phyloP scores from a whole-genome alignment of 2,329 filamentous ascomycete genomes.

The Clonostachys rosea region DNA sequence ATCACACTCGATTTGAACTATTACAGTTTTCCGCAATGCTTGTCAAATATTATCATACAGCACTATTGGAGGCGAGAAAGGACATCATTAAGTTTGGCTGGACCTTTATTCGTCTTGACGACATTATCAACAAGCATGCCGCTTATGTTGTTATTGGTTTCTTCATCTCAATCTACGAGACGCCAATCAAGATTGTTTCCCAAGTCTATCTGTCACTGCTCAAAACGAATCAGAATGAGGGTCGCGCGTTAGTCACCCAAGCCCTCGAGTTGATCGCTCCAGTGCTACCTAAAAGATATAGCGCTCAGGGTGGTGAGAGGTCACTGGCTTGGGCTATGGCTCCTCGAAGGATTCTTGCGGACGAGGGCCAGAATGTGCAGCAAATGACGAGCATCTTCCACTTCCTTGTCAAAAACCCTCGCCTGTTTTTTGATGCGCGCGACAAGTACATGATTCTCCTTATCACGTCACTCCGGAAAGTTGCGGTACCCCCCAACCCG shows the following conservation, averaged over 20 bases:
- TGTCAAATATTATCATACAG: constrained; percentile 88
- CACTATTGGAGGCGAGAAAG: constrained; percentile 87
- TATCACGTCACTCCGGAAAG: constrained; percentile 83
- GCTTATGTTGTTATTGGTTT: constrained; percentile 96
- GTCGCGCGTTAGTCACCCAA: constrained; percentile 85
- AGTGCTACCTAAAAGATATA: constrained; percentile 81
- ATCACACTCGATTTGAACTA: constrained; percentile 93
- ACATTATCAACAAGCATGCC: constrained; percentile 98
- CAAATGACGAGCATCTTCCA: constrained; percentile 98
- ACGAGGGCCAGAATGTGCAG: constrained; percentile 91
- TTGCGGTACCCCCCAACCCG: constrained; percentile 75
- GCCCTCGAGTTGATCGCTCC: constrained; percentile 94
- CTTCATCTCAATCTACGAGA: constrained; percentile 96
- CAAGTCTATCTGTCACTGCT: constrained; percentile 92
- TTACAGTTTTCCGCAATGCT: constrained; percentile 92
- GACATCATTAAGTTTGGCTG: constrained; percentile 99
- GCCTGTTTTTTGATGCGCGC: constrained; percentile 90
- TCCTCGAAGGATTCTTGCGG: constrained; percentile 83
- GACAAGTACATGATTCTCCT: constrained; percentile 89
- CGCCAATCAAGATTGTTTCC: constrained; percentile 89
- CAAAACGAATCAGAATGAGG: constrained; percentile 92
- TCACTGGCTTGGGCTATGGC: constrained; percentile 86
- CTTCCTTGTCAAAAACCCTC: constrained; percentile 87
- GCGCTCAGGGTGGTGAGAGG: constrained; percentile 60
- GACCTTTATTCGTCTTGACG: constrained; percentile 97